Evolutionary conservation across 1,284 basidiomycete species (phyloP).

Genomic region (Ceratobasidium sp.): DNA sequence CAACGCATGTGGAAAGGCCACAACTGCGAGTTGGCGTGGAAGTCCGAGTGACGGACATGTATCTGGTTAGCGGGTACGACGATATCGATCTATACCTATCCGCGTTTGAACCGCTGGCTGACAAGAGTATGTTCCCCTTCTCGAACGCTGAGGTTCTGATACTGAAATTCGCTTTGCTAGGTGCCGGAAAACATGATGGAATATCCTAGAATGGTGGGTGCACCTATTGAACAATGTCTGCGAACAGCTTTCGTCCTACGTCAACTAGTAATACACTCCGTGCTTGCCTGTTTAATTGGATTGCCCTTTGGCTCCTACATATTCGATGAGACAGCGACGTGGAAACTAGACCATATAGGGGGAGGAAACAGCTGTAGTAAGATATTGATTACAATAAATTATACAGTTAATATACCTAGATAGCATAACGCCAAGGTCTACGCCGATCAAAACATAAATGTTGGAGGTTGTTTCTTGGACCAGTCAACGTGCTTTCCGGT

Average conservation of each 20-base stretch:
- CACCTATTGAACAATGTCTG: background rate
- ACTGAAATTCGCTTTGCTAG: background rate
- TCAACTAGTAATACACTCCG: background rate
- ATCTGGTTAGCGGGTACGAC: constrained; percentile 1
- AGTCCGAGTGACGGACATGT: constrained; percentile 7
- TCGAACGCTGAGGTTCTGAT: too few species aligned
- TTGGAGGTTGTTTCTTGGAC: constrained; percentile 19
- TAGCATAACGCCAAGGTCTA: background rate
- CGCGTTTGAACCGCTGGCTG: constrained; percentile 8
- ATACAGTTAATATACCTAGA: background rate
- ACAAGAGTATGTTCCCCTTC: background rate
- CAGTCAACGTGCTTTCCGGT: constrained; percentile 4
- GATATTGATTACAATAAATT: background rate
- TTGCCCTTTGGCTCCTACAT: background rate
- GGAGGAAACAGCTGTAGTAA: background rate
- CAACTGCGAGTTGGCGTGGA: background rate
- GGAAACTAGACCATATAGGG: background rate
- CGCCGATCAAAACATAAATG: constrained; percentile 21
- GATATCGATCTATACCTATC: constrained; percentile 10
- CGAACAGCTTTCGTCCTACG: background rate
- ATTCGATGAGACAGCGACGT: background rate
- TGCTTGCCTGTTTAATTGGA: background rate
- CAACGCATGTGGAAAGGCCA: background rate
- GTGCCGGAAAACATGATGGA: background rate
- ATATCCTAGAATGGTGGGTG: background rate